phyloP scores from a whole-genome alignment of 805 yeast species.

The Blastobotrys mokoenaii region DNA sequence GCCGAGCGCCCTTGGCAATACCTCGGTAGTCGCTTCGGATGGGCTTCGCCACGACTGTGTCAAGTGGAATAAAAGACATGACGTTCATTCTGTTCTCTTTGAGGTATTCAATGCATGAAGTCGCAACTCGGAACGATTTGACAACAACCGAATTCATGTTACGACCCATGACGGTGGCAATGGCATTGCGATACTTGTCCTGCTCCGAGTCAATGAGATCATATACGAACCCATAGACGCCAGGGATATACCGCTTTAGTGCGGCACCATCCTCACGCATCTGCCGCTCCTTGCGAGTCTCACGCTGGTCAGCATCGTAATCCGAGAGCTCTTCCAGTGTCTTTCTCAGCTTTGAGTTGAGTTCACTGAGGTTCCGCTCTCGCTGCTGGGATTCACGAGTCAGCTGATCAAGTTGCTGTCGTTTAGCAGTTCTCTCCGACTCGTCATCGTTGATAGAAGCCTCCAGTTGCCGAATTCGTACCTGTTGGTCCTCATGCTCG shows the following conservation, averaged over 20 bases:
- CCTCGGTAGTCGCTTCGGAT: conserved; percentile 45
- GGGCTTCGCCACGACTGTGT: conserved; percentile 54
- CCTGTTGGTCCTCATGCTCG: conserved; percentile 32
- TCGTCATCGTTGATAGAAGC: conserved; percentile 18
- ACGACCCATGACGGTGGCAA: conserved; percentile 69
- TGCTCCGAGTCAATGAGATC: conserved; percentile 64
- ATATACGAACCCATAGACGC: conserved; percentile 72
- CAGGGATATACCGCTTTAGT: conserved; percentile 68
- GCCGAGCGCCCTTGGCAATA: conserved; percentile 46
- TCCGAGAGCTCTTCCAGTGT: conserved; percentile 58
- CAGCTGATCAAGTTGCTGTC: conserved; percentile 15
- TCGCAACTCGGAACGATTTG: conserved; percentile 58
- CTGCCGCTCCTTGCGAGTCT: conserved; percentile 58
- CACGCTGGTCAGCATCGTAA: conserved; percentile 67
- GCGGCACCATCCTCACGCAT: conserved; percentile 65
- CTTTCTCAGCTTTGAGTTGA: conserved; percentile 57
- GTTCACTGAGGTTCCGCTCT: conserved; percentile 41
- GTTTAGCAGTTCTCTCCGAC: conserved; percentile 19
- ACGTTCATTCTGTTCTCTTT: conserved; percentile 80
- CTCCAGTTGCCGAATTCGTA: conserved; percentile 31
- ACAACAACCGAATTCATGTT: conserved; percentile 80
- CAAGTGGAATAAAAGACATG: conserved; percentile 83
- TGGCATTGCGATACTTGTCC: conserved; percentile 54
- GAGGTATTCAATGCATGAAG: conserved; percentile 67
- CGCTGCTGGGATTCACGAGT: conserved; percentile 21